Evolutionary conservation across 1,284 basidiomycete genomes (phyloP), one percentile per base, ranked within the genome.

Genomic region (Vanrija pseudolonga): DNA sequence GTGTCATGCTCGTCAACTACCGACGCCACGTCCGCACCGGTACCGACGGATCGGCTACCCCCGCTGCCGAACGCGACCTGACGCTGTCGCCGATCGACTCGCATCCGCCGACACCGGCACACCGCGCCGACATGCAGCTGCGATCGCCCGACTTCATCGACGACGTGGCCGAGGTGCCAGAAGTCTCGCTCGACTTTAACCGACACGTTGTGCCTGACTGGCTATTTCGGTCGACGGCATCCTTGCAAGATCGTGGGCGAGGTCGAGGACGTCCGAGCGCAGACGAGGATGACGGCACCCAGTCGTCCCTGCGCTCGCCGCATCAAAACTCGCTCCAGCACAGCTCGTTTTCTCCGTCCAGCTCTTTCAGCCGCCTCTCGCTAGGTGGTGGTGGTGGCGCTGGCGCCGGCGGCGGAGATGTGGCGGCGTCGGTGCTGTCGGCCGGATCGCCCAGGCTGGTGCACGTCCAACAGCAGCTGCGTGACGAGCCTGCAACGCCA

Each of bases 1-100:
- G 95, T 18, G 96, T 98, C 48, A 94, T 98, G 88, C 85, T 98
- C 45, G 96, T 98, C 62, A 96, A 89, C 56, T 98, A 98, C 70
- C 84, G 93, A 3, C 83, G 87, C 0, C 67, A 64, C 24, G 48
- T 61, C 22, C 52, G 46, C 18, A 42, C 52, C 6, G 55, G 58
- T 6, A 62, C 64, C 1, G 62, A 68, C 24, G 69, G 64, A 9
- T 53, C 62, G 7, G 83, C 87, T 9, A 82, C 57, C 3, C 64
- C 57, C 11, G 63, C 54, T 2, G 56, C 48, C 1, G 59, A 64
- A 5, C 50, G 55, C 20, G 57, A 62, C 32, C 26, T 55, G 2
- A 44, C 51, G 7, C 61, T 61, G 9, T 63, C 62, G 0, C 69
- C 67, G 3, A 44, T 50, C 1, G 28, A 45, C 8, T 65, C 68